Evolutionary conservation across 2,329 filamentous ascomycete genomes (phyloP).

Genomic region (Lachnellula occidentalis): DNA sequence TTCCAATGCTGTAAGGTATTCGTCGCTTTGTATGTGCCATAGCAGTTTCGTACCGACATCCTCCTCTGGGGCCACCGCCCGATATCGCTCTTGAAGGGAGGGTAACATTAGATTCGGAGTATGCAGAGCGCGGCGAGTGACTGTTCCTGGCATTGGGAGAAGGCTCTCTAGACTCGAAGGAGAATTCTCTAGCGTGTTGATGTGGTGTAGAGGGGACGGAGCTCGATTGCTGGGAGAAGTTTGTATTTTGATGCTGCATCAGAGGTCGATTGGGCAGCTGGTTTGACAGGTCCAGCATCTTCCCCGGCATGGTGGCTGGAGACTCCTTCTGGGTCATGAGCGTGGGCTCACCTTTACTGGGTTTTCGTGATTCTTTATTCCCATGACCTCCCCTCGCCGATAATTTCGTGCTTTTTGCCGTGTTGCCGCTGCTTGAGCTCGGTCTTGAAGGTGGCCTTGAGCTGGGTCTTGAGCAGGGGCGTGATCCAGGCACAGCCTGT

Average conservation of each 20-base stretch:
- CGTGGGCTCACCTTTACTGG: conserved; percentile 56
- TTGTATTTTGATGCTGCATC: conserved; percentile 42
- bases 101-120: conserved; percentile 78
- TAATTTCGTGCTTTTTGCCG: conserved; percentile 37
- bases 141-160: conserved; percentile 72
- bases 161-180: conserved; percentile 71
- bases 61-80: conserved; percentile 45
- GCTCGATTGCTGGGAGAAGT: conserved; percentile 64
- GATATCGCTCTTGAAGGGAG: conserved; percentile 63
- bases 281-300: conserved; percentile 29
- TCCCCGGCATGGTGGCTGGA: conserved; percentile 29
- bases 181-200: conserved; percentile 78
- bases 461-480: conserved; percentile 43
- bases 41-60: conserved; percentile 86
- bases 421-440: conserved; percentile 43
- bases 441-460: conserved; percentile 35
- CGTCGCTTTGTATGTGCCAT: conserved; percentile 75
- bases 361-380: conserved; percentile 53
- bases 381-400: conserved; percentile 48
- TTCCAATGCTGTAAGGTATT: conserved; percentile 89
- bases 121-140: conserved; percentile 84
- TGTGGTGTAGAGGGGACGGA: conserved; percentile 93
- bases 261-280: conserved; percentile 27
- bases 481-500: conserved; percentile 44
- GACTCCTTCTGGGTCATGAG: conserved; percentile 55